Evolutionary conservation across 345 rosid genomes (phyloP), one percentile per base, ranked within the genome.

Genomic region (Boechera stricta): DNA sequence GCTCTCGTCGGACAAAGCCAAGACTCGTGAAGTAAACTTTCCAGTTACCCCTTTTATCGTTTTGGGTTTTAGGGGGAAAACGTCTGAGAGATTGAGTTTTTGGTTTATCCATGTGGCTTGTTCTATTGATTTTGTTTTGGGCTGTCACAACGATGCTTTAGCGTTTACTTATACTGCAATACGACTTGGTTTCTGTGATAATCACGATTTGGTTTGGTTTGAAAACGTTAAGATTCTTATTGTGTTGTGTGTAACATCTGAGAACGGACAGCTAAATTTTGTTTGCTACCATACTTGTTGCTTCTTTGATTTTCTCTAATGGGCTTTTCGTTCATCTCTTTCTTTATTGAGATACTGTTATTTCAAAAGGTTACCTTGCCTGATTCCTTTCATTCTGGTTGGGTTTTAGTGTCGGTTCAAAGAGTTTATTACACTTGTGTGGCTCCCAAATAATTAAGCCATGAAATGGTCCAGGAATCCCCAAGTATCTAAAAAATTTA

Each of bases 1-100:
- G 88, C 98, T 94, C 28, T 94, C 98, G 42, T 90, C 98, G 26
- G 97, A 90, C 72, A 92, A 90, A 86, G 92, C 94, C 74, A 94
- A 88, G 83, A 67, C 84, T 42, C 88, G 97, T 21, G 98, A 94
- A 73, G 98, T 92, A 79, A 76, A 64, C 64, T 65, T 26, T 73
- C 36, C 58, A 51, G 21, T 55, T 48, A 66, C 48, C 66, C 29
- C 16, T 28, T 67, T 51, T 44, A 21, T 45, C 67, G 66, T 76
- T 77, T 82, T 74, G 49, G 18, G 66, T 74, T 80, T 35, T 13
- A 10, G 29, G 54, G 60, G 44, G n/a, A 64, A 67, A 62, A 75
- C 45, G 59, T 35, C 52, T 9, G 33, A 31, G 21, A 44, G 38
- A 38, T 32, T 63, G 36, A 15, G 75, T 4, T 3, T 68, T 61